phyloP scores from a whole-genome alignment of 148 eudicot genomes.

The Silene conica region DNA sequence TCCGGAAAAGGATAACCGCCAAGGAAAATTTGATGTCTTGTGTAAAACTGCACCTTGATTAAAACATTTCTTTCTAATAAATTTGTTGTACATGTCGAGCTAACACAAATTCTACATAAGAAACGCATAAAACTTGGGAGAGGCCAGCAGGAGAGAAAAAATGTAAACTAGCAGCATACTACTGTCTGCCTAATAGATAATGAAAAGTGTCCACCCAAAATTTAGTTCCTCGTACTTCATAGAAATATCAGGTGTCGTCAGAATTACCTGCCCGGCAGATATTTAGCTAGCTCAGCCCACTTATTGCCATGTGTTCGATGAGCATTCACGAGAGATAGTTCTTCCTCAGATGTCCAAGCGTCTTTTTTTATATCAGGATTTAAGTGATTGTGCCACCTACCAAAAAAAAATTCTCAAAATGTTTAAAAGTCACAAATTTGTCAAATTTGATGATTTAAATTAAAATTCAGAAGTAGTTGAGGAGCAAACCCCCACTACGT shows the following conservation, averaged over 20 bases:
- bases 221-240: neutral
- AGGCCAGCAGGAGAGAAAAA: neutral
- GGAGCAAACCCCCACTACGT: neutral
- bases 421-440: neutral
- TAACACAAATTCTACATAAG: neutral
- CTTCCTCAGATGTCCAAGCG: slow-evolving; percentile 89
- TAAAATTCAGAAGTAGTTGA: neutral
- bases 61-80: neutral
- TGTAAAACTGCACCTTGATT: neutral
- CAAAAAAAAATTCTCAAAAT: slow-evolving; percentile 28
- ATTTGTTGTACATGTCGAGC: neutral
- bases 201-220: neutral
- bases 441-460: neutral
- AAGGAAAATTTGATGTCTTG: neutral
- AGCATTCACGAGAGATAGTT: slow-evolving; percentile 75
- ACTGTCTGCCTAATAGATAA: neutral
- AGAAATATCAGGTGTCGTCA: neutral
- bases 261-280: slow-evolving; percentile 78
- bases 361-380: slow-evolving; percentile 90
- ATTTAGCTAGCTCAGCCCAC: slow-evolving; percentile 96
- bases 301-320: slow-evolving; percentile 75
- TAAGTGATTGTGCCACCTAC: slow-evolving; percentile 98
- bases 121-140: neutral
- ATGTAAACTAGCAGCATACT: neutral
- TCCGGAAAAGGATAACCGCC: neutral